Conservation (phyloP, 768 basidiomycete genomes). For the Hygrocybe punicea region DNA sequence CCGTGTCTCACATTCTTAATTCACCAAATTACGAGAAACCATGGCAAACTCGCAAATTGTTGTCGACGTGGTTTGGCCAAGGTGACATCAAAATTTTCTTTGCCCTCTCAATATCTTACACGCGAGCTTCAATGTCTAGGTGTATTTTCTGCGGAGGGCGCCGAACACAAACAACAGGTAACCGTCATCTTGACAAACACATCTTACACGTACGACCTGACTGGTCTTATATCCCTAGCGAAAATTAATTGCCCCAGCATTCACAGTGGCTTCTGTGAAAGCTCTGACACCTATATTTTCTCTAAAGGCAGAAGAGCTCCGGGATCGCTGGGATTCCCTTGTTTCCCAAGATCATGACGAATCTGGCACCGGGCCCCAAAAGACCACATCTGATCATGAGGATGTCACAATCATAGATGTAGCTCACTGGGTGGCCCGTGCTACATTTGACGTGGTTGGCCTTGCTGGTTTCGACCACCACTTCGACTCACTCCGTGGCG, state of each 20-base stretch:
- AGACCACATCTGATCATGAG: background rate
- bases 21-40: slow-evolving; percentile 52
- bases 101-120: background rate
- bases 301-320: slow-evolving; percentile 49
- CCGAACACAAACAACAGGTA: slow-evolving; percentile 45
- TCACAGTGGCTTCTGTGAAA: slow-evolving; percentile 44
- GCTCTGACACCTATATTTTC: slow-evolving; percentile 47
- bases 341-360: slow-evolving; percentile 11
- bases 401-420: slow-evolving; percentile 22
- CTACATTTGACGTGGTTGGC: slow-evolving; percentile 35
- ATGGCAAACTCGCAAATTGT: slow-evolving; percentile 50
- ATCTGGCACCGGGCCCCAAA: background rate
- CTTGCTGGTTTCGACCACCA: slow-evolving; percentile 49
- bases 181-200: background rate
- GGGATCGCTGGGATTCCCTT: slow-evolving; percentile 42
- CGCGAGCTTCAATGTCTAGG: slow-evolving; percentile 30
- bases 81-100: slow-evolving; percentile 30
- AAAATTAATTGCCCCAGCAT: slow-evolving; percentile 50
- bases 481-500: slow-evolving; percentile 48
- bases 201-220: background rate
- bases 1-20: slow-evolving; percentile 47
- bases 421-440: slow-evolving; percentile 56
- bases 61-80: slow-evolving; percentile 48
- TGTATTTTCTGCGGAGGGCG: slow-evolving; percentile 52
- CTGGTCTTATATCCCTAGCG: slow-evolving; percentile 24